These are phyloP conservation scores for Lichtheimia ramosa DNA, from an alignment of 371 early-diverging fungal species.

Conservation along the genomic window DNA sequence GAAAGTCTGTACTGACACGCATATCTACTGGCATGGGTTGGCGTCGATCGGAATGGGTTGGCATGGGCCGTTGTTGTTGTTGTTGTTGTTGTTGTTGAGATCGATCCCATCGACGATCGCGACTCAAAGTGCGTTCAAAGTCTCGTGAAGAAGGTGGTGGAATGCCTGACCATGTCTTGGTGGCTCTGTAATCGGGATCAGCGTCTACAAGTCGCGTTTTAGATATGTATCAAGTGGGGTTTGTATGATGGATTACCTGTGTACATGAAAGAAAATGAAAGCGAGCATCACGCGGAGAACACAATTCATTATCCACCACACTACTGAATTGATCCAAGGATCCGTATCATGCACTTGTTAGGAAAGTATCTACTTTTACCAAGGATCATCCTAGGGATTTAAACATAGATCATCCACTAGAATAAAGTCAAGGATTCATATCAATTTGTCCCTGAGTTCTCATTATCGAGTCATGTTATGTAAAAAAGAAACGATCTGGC, in stretches of 20 bases:
- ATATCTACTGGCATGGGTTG: slow-evolving; percentile 18
- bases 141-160: slow-evolving; percentile 59
- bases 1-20: slow-evolving; percentile 36
- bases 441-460: too few species aligned
- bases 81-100: slow-evolving; percentile 21
- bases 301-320: background rate
- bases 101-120: slow-evolving; percentile 4
- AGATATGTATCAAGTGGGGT: too few species aligned
- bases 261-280: background rate
- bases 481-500: too few species aligned
- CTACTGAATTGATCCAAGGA: too few species aligned
- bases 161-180: slow-evolving; percentile 57
- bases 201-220: slow-evolving; percentile 22
- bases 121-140: slow-evolving; percentile 14
- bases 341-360: background rate
- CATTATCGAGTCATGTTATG: too few species aligned
- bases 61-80: slow-evolving; percentile 15
- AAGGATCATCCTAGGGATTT: too few species aligned
- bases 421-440: too few species aligned
- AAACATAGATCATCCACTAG: too few species aligned
- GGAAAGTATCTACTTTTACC: too few species aligned
- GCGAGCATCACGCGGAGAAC: background rate
- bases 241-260: background rate
- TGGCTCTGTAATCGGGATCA: slow-evolving; percentile 63
- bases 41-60: slow-evolving; percentile 1